Percentiles rank a stretch among this genome's conserved stretches.
phyloP scores from a whole-genome alignment of 2,329 filamentous ascomycete genomes.

The Waltergamsia citrina region DNA sequence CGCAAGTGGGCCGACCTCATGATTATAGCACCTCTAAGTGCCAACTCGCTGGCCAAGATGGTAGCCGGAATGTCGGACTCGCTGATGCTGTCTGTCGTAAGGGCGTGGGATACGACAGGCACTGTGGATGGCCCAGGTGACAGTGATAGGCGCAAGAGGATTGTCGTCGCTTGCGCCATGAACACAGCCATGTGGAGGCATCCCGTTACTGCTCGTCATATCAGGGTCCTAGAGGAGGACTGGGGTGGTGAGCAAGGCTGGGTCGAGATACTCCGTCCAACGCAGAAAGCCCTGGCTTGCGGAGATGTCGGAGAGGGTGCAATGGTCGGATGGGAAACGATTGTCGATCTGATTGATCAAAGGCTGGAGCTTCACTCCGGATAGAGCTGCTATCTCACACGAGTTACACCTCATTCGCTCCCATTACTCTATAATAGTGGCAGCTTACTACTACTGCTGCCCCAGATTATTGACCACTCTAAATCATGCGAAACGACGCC shows the following conservation, averaged over 20 bases:
- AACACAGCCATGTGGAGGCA: constrained; percentile 88
- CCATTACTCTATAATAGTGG: no score
- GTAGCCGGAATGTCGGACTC: constrained; percentile 69
- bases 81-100: constrained; percentile 61
- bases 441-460: no score
- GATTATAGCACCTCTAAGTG: constrained; percentile 70
- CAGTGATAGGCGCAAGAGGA: constrained; percentile 44
- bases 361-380: constrained; percentile 22
- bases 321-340: constrained; percentile 73
- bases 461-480: no score
- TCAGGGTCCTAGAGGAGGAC: constrained; percentile 60
- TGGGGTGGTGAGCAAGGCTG: constrained; percentile 44
- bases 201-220: constrained; percentile 66
- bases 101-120: constrained; percentile 65
- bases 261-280: constrained; percentile 62
- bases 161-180: constrained; percentile 75
- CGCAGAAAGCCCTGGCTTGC: constrained; percentile 68
- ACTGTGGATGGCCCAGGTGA: constrained; percentile 51
- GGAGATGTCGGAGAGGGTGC: constrained; percentile 75
- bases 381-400: neutral
- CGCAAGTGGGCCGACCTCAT: constrained; percentile 70
- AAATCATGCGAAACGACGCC: no score
- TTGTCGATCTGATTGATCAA: constrained; percentile 57
- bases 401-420: no score
- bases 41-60: constrained; percentile 82